phyloP scores from a whole-genome alignment of 352 stramenopile species.

The Globisporangium spiculum region DNA sequence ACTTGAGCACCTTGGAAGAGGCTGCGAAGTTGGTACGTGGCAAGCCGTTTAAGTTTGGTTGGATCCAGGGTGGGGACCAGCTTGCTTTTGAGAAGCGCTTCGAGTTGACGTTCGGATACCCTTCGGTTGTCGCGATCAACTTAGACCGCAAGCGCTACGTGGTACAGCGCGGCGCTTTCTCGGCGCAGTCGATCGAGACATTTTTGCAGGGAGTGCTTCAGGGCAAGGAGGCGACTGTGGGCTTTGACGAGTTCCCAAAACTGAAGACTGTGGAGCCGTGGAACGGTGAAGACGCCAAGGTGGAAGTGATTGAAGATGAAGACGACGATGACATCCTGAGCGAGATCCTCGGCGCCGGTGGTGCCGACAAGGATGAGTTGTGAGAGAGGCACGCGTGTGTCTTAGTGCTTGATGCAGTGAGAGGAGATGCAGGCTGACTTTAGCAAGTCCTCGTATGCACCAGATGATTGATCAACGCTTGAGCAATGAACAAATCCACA shows the following conservation, averaged over 20 bases:
- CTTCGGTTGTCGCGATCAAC: slow-evolving; percentile 87
- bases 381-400: slow-evolving; percentile 22
- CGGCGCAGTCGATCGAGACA: slow-evolving; percentile 55
- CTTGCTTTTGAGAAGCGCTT: slow-evolving; percentile 79
- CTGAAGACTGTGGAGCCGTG: slow-evolving; percentile 69
- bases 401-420: neutral
- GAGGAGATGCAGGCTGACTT: neutral
- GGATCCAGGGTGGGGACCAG: slow-evolving; percentile 89
- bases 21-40: slow-evolving; percentile 84
- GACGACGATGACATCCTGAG: slow-evolving; percentile 87
- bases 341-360: slow-evolving; percentile 64
- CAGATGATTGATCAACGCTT: neutral
- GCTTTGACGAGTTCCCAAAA: slow-evolving; percentile 55
- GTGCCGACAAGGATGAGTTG: slow-evolving; percentile 74
- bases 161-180: slow-evolving; percentile 77
- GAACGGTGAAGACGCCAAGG: slow-evolving; percentile 80
- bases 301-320: slow-evolving; percentile 72
- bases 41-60: slow-evolving; percentile 91
- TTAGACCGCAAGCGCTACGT: slow-evolving; percentile 83
- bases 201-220: slow-evolving; percentile 77
- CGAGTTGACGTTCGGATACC: slow-evolving; percentile 90
- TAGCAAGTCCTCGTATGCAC: neutral
- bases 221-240: slow-evolving; percentile 60
- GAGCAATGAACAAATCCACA: neutral
- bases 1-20: slow-evolving; percentile 79